These are phyloP conservation scores for Glycine tomentella DNA, from an alignment of 306 rosid genomes.

Conservation along the genomic window DNA sequence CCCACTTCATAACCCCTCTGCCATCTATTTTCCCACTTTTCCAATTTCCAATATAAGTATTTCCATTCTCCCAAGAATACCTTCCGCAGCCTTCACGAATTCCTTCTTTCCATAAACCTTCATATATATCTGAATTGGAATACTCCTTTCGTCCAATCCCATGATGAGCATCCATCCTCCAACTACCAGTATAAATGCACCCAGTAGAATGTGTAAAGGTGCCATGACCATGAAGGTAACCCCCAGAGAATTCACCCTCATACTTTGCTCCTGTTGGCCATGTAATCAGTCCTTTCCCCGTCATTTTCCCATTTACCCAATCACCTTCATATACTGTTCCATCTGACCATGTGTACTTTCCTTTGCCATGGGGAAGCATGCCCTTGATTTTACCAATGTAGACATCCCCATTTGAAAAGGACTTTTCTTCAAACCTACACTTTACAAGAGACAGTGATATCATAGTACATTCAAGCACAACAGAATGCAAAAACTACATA, in stretches of 20 bases:
- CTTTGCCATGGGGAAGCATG: slow-evolving; percentile 77
- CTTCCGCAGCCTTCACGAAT: slow-evolving; percentile 81
- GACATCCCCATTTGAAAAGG: slow-evolving; percentile 73
- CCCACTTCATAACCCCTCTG: slow-evolving; percentile 94
- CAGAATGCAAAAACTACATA: slow-evolving; percentile 30
- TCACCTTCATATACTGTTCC: slow-evolving; percentile 87
- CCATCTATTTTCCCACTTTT: slow-evolving; percentile 81
- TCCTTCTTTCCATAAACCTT: slow-evolving; percentile 97
- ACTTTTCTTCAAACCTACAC: slow-evolving; percentile 63
- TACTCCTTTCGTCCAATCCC: slow-evolving; percentile 80
- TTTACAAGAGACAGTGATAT: slow-evolving; percentile 31
- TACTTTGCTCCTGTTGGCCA: slow-evolving; percentile 84
- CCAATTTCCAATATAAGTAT: slow-evolving; percentile 81
- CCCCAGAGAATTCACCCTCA: slow-evolving; percentile 91
- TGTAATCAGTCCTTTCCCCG: slow-evolving; percentile 72
- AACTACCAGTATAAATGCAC: slow-evolving; percentile 69
- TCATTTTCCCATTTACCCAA: slow-evolving; percentile 87
- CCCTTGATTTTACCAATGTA: slow-evolving; percentile 68
- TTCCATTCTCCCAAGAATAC: slow-evolving; percentile 79
- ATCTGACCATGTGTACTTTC: slow-evolving; percentile 83
- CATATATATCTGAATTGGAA: slow-evolving; percentile 73
- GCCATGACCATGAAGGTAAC: slow-evolving; percentile 86
- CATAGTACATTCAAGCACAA: slow-evolving; percentile 37
- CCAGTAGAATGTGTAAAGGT: slow-evolving; percentile 58
- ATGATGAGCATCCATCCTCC: slow-evolving; percentile 90